Evolutionary conservation across 2,329 filamentous ascomycete species (phyloP), one percentile per base, ranked within the genome.

Genomic region (Talaromyces atroroseus): DNA sequence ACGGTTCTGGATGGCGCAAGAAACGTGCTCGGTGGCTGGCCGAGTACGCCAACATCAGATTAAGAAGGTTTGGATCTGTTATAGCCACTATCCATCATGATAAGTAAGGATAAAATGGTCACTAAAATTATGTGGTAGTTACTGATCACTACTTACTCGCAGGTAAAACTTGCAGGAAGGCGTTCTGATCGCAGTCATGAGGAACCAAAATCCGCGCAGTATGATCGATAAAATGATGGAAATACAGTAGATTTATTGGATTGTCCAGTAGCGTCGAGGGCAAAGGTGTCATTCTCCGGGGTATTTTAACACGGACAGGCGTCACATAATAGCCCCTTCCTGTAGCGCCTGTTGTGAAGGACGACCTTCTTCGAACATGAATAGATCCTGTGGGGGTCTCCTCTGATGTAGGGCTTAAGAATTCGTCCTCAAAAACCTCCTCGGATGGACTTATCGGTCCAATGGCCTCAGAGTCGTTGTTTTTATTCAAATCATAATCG

Each of bases 1-100:
- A 81, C 5, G 90, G 90, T 67, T 92, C 89, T 0, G 81, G 80
- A 60, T 92, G 87, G 32, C 82, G 81, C 20, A 94, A 76, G 32
- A 92, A 81, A 46, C 87, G 83, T 10, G 90, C 88, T 56, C 89
- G 83, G 68, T 95, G 90, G 26, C 86, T 89, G n/a, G 90, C 90
- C 63, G 88, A 90, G 69, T 91, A 95, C 20, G 90, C 87, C 23
- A 95, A 79, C 49, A 94, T 76, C 32, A 95, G 76, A 61, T 89
- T 88, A 52, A 95, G 78, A 1, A 95, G 80, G 64, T 90, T 87
- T 2, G 63, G 61, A 52, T 68, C 67, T 58, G 69, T 67, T 49
- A 76, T 69, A 5, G 75, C 75, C 75, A 78, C 74, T 77, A 23
- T 29, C 45, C 26, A 14, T 38, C 26, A 44, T 79, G 62, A 44